Percentiles rank a stretch among this genome's conserved stretches.
Evolutionary conservation across 2,329 filamentous ascomycete genomes (phyloP).

Genomic region (Lizonia empirigonia): DNA sequence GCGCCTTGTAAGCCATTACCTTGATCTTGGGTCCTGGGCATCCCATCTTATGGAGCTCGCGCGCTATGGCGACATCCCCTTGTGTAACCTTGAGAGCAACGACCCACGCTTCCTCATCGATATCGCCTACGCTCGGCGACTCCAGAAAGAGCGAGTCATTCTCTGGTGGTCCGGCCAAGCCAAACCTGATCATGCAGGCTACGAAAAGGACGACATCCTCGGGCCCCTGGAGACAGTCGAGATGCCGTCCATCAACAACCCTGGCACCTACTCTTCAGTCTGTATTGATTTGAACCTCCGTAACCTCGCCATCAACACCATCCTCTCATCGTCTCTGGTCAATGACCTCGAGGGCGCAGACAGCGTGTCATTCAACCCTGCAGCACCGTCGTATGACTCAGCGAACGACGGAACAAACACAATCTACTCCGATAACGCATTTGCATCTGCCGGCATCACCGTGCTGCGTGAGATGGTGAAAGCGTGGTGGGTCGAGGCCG

Average conservation of each 20-base stretch:
- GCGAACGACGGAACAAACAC: slow-evolving; percentile 68
- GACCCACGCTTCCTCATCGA: slow-evolving; percentile 96
- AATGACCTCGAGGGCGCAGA: slow-evolving; percentile 94
- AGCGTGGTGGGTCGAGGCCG: slow-evolving; percentile 96
- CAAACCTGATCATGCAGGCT: slow-evolving; percentile 90
- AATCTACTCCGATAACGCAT: slow-evolving; percentile 85
- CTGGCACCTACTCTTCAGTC: slow-evolving; percentile 92
- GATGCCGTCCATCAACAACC: slow-evolving; percentile 92
- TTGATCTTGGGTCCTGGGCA: slow-evolving; percentile 92
- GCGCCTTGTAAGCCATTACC: slow-evolving; percentile 84
- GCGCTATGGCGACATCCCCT: slow-evolving; percentile 88
- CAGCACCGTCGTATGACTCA: slow-evolving; percentile 64
- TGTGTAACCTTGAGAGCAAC: slow-evolving; percentile 94
- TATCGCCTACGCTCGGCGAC: slow-evolving; percentile 85
- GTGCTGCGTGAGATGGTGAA: slow-evolving; percentile 98
- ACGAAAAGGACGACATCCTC: slow-evolving; percentile 88
- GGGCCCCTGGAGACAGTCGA: slow-evolving; percentile 83
- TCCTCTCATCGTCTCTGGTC: slow-evolving; percentile 93
- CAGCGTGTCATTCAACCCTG: slow-evolving; percentile 82
- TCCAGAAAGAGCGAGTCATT: slow-evolving; percentile 91
- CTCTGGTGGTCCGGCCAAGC: slow-evolving; percentile 94
- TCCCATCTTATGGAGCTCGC: slow-evolving; percentile 85
- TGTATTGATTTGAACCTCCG: slow-evolving; percentile 94
- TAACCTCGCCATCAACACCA: slow-evolving; percentile 96
- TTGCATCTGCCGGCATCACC: slow-evolving; percentile 86